Conservation (phyloP, 345 rosid genomes). For the Salix brachista region DNA sequence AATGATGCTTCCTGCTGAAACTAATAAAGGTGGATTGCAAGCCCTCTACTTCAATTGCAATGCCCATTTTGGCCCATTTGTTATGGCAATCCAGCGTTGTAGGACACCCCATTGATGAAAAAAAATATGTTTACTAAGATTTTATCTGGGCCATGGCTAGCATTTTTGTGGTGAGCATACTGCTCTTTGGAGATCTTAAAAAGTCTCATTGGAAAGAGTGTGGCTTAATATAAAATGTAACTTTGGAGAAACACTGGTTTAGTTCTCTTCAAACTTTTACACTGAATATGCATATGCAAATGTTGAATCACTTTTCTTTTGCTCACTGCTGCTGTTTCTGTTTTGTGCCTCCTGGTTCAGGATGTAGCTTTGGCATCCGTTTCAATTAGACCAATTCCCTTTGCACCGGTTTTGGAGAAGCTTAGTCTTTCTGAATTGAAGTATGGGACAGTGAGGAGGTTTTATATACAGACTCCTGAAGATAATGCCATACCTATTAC, state of each 20-base stretch:
- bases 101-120: neutral
- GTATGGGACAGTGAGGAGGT: slow-evolving; percentile 76
- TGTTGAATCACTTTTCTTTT: neutral
- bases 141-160: neutral
- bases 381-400: slow-evolving; percentile 89
- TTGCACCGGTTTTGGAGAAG: slow-evolving; percentile 90
- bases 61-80: neutral
- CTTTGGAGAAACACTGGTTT: neutral
- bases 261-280: neutral
- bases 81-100: neutral
- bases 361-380: slow-evolving; percentile 92
- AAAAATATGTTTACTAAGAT: neutral
- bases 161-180: neutral
- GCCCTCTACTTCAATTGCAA: neutral
- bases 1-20: neutral
- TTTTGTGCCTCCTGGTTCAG: slow-evolving; percentile 32
- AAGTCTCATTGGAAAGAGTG: neutral
- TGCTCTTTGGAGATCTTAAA: neutral
- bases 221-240: neutral
- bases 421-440: slow-evolving; percentile 62
- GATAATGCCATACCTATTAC: slow-evolving; percentile 76
- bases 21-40: neutral
- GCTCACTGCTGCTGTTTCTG: slow-evolving; percentile 1
- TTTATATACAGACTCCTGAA: slow-evolving; percentile 67
- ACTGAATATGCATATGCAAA: neutral